Evolutionary conservation across 495 filamentous ascomycete species (phyloP), one percentile per base, ranked within the genome.

Genomic region (Penicillium atrosanguineum): DNA sequence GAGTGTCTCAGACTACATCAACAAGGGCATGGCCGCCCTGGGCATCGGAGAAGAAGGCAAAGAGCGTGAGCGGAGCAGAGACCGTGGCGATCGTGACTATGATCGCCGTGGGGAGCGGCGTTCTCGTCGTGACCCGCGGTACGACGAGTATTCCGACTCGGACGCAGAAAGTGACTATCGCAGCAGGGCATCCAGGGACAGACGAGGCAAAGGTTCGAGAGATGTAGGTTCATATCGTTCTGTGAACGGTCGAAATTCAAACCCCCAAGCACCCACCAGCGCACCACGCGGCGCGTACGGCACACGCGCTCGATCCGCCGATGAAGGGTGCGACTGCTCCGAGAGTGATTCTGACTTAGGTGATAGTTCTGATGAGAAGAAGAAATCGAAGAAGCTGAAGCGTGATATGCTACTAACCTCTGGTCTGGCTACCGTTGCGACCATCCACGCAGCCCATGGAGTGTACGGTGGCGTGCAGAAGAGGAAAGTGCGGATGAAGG

Each of bases 331-430:
- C 31, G 16, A 26, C 18, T 55, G 46, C 8, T 44, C 40, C 44
- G 72, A 76, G 58, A 80, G 78, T 59, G 81, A 83, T 66, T 81
- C 79, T 67, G 80, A 83, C 77, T 71, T 85, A 52, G 87, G 85
- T 56, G 83, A 84, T 65, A 90, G 87, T 69, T 85, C 86, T 60
- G 88, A 90, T 61, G 88, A 95, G 67, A 84, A 86, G 62, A 81
- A 85, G 61, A 74, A 80, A 55, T 77, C 79, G 21, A 91, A 85
- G 73, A 90, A 91, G 69, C 81, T 93, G 79, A 83, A 83, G 77
- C 84, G 87, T 70, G 93, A 95, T 70, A 87, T 91, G 79, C 69
- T 92, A 63, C 60, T 95, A 54, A 91, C 90, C 44, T 84, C 89
- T 43, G 89, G 91, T 39, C 70, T 96, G 58, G 91, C 91, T 29